Evolutionary conservation across 2,329 filamentous ascomycete genomes (phyloP).

Genomic region (Apiospora rasikravindrae): DNA sequence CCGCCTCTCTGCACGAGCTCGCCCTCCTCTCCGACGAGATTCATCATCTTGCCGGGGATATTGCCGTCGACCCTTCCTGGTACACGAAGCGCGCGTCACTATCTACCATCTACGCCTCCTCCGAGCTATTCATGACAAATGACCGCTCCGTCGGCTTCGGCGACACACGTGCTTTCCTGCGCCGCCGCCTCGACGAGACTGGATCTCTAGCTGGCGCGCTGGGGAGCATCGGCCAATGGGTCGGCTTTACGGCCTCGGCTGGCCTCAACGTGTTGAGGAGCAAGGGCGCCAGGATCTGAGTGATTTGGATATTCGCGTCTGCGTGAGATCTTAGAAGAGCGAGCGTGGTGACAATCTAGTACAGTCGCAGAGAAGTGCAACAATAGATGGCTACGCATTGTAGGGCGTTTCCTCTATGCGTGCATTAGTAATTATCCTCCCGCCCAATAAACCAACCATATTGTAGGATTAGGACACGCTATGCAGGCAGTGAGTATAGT

Average conservation of each 20-base stretch:
- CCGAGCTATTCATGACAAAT: conserved; percentile 93
- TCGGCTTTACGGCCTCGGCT: conserved; percentile 80
- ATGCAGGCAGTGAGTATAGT: background rate
- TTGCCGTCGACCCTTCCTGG: conserved; percentile 83
- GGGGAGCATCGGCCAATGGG: conserved; percentile 73
- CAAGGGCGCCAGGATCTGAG: conserved; percentile 80
- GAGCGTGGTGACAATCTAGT: background rate
- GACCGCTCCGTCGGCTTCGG: conserved; percentile 75
- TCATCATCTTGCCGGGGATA: conserved; percentile 83
- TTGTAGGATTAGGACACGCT: background rate
- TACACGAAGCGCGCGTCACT: conserved; percentile 70
- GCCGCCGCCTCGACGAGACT: conserved; percentile 74
- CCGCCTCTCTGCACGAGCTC: conserved; percentile 78
- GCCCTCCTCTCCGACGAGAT: conserved; percentile 89
- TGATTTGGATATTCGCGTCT: background rate
- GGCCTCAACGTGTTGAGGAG: conserved; percentile 84
- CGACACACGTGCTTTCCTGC: conserved; percentile 82
- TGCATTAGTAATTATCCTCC: background rate
- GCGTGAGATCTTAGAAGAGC: background rate
- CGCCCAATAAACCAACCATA: background rate
- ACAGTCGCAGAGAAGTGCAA: background rate
- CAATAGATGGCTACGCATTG: background rate
- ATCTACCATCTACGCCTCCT: conserved; percentile 67
- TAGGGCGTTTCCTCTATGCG: background rate
- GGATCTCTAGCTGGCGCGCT: conserved; percentile 66